Evolutionary conservation across 2,329 filamentous ascomycete species (phyloP).

Genomic region (Rutstroemia sp.): DNA sequence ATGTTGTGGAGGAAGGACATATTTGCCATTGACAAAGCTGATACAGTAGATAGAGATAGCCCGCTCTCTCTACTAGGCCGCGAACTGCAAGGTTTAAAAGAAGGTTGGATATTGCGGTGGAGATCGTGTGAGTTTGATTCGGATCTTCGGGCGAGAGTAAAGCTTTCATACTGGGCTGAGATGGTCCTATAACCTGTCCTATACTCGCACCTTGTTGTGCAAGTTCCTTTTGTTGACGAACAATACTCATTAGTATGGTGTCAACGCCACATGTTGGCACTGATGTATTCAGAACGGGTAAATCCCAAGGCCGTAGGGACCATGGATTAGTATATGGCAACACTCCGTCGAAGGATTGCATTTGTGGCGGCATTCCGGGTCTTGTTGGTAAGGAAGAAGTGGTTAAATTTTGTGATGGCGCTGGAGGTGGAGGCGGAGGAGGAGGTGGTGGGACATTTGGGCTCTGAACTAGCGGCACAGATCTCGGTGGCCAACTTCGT

Average conservation of each 20-base stretch:
- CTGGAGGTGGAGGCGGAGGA: background rate
- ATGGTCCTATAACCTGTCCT: slow-evolving; percentile 29
- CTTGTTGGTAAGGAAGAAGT: background rate
- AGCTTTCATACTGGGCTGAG: slow-evolving; percentile 30
- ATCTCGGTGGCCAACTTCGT: slow-evolving; percentile 4
- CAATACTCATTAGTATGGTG: slow-evolving; percentile 30
- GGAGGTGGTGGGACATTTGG: background rate
- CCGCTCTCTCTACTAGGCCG: slow-evolving; percentile 17
- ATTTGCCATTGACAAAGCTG: slow-evolving; percentile 24
- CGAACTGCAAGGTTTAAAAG: slow-evolving; percentile 13
- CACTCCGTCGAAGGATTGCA: background rate
- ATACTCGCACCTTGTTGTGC: slow-evolving; percentile 24
- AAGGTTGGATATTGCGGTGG: slow-evolving; percentile 27
- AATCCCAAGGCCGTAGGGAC: slow-evolving; percentile 25
- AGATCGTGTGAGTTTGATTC: slow-evolving; percentile 23
- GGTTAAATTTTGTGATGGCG: background rate
- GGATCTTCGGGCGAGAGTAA: slow-evolving; percentile 27
- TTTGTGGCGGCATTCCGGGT: background rate
- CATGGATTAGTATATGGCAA: background rate
- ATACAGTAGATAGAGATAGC: slow-evolving; percentile 18
- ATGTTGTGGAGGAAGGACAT: slow-evolving; percentile 14
- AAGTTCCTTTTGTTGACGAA: slow-evolving; percentile 32
- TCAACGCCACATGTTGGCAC: slow-evolving; percentile 30
- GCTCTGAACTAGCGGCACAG: background rate
- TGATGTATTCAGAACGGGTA: slow-evolving; percentile 27